Conservation (phyloP, 2,329 filamentous ascomycete species). For the Neurospora sp. region DNA sequence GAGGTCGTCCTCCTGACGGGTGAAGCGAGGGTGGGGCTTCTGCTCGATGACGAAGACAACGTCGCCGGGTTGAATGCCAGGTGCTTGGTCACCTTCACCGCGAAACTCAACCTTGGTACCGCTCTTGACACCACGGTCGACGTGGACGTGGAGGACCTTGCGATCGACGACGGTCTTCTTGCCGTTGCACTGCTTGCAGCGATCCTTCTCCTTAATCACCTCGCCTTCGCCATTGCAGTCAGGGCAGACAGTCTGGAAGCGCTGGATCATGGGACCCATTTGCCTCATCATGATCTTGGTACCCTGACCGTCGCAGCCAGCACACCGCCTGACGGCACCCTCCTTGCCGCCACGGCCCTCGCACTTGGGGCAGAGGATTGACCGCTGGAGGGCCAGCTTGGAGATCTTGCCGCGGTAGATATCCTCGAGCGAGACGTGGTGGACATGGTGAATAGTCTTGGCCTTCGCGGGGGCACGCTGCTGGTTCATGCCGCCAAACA, state of each 20-base stretch:
- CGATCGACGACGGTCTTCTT: constrained; percentile 98
- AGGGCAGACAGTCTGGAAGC: constrained; percentile 97
- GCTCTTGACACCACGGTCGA: constrained; percentile 86
- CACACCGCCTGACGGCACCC: constrained; percentile 88
- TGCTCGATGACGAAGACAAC: constrained; percentile 99
- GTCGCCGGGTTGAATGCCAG: constrained; percentile 86
- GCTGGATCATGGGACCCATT: constrained; percentile 99
- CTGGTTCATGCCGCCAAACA: constrained; percentile 71
- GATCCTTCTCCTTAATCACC: constrained; percentile 92
- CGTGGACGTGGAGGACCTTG: constrained; percentile 96
- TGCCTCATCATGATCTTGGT: constrained; percentile 99
- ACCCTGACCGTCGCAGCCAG: constrained; percentile 83
- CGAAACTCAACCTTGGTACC: constrained; percentile 96
- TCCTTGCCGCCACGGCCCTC: constrained; percentile 94
- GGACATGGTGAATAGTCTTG: constrained; percentile 92
- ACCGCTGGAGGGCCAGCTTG: constrained; percentile 94
- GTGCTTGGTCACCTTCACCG: constrained; percentile 92
- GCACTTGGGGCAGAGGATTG: constrained; percentile 91
- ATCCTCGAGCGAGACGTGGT: constrained; percentile 96
- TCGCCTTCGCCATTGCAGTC: constrained; percentile 98
- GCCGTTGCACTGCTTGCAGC: constrained; percentile 90
- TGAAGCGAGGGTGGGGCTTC: constrained; percentile 94
- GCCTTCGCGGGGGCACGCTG: constrained; percentile 77
- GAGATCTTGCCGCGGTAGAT: constrained; percentile 97
- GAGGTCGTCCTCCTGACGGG: constrained; percentile 90